Conservation (phyloP, 176 grass and related monocot genomes). For the Oryza meyeriana region DNA sequence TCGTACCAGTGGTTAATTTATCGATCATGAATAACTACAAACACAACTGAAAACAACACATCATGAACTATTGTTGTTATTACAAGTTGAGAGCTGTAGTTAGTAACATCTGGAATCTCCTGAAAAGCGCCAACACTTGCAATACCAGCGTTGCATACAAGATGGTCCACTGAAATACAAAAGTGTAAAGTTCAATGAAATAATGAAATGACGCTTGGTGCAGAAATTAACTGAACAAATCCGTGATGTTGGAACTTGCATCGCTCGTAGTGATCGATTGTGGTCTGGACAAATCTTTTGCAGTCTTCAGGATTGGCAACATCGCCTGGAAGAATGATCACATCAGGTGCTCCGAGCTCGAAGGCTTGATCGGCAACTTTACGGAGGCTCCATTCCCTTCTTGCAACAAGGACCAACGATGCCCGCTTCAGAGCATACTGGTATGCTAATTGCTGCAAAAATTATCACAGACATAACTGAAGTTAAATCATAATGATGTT, state of each 20-base stretch:
- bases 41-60: not conserved
- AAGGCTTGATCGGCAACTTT: conserved; percentile 43
- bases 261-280: conserved; percentile 42
- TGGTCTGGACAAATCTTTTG: conserved; percentile 33
- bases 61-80: not conserved
- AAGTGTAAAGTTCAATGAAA: not conserved
- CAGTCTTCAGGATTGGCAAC: conserved; percentile 44
- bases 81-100: conserved; percentile 49
- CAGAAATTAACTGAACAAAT: not conserved
- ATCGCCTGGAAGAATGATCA: conserved; percentile 45
- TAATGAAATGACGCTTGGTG: not conserved
- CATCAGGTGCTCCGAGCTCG: conserved; percentile 43
- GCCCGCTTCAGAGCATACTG: conserved; percentile 60
- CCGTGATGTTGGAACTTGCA: conserved; percentile 10
- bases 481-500: not conserved
- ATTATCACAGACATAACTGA: not conserved
- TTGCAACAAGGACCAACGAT: conserved; percentile 51
- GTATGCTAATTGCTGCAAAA: conserved; percentile 57
- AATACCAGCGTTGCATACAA: conserved; percentile 61
- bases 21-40: no score
- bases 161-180: conserved; percentile 59
- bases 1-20: not conserved
- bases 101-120: conserved; percentile 57
- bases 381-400: conserved; percentile 48
- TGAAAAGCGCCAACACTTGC: conserved; percentile 41